Evolutionary conservation across 192 early-diverging fungal genomes (phyloP), one percentile per base, ranked within the genome.

Genomic region (Martensiomyces pterosporus): DNA sequence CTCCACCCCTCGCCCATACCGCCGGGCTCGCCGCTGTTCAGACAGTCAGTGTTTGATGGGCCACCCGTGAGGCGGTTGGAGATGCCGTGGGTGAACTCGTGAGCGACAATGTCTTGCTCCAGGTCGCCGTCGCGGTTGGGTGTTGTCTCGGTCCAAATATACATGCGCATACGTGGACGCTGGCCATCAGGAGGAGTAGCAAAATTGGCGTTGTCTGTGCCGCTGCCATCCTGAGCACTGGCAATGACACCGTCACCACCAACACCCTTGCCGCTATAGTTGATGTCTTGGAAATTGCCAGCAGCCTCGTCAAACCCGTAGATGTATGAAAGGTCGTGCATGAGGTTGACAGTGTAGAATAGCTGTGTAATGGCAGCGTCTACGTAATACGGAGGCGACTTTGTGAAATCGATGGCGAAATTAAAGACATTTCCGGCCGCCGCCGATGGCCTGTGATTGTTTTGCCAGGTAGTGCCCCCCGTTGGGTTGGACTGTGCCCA

Each of bases 11-110:
- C 91, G 39, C 29, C 29, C 29, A 32, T 32, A 8, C 29, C 29
- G 29, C 29, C 12, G 29, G 29, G 6, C 12, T 32, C 89, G 86
- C 88, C 90, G 84, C 86, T 89, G 23, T 82, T 88, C 43, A 94
- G 75, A 55, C 92, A 94, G 33, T 81, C 83, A 33, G 80, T 80
- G 82, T 94, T 92, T 40, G 67, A 68, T 13, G 87, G 89, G 12
- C 91, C 91, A 50, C 91, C 91, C 3, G 89, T 92, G 47, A 94
- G 69, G 22, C 91, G 78, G n/a, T 76, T 92, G n/a, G 83, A 86
- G 50, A 94, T 83, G 43, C 91, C 91, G 52, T 94, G 91, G n/a
- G 85, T 76, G 48, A 90, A 92, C 67, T 94, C 91, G 71, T 94
- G 91, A 49, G 89, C 84, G 42, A 90, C 76, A 55, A 91, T 94